Base-by-base conservation (phyloP, 805 yeast genomes). In the Zygosaccharomyces pseudorouxii region DNA sequence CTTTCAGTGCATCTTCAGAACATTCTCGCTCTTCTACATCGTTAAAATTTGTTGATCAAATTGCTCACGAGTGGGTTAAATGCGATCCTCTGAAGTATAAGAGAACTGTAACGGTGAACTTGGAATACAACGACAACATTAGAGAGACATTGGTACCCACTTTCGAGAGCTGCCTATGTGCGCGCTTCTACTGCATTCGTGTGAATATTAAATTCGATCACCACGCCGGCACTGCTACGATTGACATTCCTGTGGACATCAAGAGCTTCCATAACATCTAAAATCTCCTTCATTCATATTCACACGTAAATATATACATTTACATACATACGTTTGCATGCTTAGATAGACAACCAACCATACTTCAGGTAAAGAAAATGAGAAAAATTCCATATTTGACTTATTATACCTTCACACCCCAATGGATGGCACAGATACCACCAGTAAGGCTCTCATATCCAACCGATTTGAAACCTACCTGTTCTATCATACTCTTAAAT, bases 391-490 rank as follows among this genome's bases (percentile, higher is more conserved):
- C 3, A 14, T 16, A 9, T 16, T 33, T 4, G 19, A 12, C 11
- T 35, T 14, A 31, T 70, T 72, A 89, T 55, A 88, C 75, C 71
- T 93, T 93, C 47, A 93, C 87, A 59, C 98, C 99, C 67, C 89
- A 81, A 65, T 93, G 99, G 55, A 93, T 89, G 45, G 96, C 92
- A 47, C 98, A 96, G 48, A 89, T 85, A 52, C 99, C 99, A 68
- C 88, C 87, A 10, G 97, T 87, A 62, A 93, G 76, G 68, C 86
- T 86, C 72, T 93, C 98, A 67, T 90, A 93, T 47, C 99, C 99
- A 46, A 78, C 79, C 47, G 88, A 89, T 58, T 95, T 95, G 67
- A 93, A 93, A 1, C 99, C 99, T 6, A 98, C 98, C 61, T 87
- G 84, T 65, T 89, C 81, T 61, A 93, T 89, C 98, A 93, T 92